phyloP scores from a whole-genome alignment of 2,329 filamentous ascomycete species.

The Orbilia quercus region DNA sequence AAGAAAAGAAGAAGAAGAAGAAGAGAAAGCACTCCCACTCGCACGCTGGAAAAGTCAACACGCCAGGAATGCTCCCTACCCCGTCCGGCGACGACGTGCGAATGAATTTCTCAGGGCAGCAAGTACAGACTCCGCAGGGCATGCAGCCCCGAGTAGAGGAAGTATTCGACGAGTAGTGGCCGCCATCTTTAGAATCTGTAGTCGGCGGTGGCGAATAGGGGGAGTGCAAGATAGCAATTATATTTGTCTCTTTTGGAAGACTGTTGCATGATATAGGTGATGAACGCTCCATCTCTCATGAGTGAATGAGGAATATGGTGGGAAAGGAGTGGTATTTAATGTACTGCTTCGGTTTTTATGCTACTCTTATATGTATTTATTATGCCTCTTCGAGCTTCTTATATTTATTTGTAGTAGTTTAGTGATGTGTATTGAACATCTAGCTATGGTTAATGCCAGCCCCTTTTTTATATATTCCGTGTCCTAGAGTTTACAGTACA shows the following conservation, averaged over 20 bases:
- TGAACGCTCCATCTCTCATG: not conserved
- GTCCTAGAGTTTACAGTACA: too few species aligned
- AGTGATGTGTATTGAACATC: constrained; percentile 23
- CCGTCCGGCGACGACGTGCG: constrained; percentile 50
- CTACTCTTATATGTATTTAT: constrained; percentile 52
- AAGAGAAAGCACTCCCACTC: constrained; percentile 53
- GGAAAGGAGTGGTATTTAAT: not conserved
- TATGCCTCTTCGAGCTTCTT: constrained; percentile 13
- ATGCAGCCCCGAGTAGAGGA: constrained; percentile 54
- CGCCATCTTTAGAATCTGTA: not conserved
- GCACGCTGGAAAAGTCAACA: constrained; percentile 28
- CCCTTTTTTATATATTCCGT: too few species aligned
- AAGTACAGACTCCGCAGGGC: constrained; percentile 48
- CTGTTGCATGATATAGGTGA: not conserved
- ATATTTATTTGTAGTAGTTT: constrained; percentile 2
- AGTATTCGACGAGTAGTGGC: constrained; percentile 53
- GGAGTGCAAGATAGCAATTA: not conserved
- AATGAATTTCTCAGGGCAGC: constrained; percentile 37
- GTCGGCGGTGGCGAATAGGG: not conserved
- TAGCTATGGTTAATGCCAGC: constrained; percentile 5
- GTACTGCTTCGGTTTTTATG: constrained; percentile 3
- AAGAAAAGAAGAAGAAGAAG: constrained; percentile 54
- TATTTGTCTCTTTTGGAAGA: not conserved
- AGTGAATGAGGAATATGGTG: not conserved
- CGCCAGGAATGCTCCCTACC: constrained; percentile 43